These are phyloP conservation scores for Diplotaxis tenuifolia DNA, from an alignment of 345 rosid species.

Conservation along the genomic window DNA sequence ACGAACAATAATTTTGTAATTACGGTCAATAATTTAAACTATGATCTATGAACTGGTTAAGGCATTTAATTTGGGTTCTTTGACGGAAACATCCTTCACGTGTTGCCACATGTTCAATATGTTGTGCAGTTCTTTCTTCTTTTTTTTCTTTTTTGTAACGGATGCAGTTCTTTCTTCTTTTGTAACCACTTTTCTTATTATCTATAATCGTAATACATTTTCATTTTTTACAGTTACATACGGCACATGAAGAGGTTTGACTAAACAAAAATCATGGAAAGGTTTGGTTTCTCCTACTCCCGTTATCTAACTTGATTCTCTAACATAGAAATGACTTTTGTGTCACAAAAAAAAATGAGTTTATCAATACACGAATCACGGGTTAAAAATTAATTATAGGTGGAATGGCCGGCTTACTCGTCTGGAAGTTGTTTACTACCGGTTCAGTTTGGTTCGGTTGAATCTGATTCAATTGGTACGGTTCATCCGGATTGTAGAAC, in stretches of 20 bases:
- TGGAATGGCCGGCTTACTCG: background rate
- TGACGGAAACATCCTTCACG: constrained; percentile 31
- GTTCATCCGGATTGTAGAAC: background rate
- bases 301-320: background rate
- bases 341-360: no score
- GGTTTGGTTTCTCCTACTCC: background rate
- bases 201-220: background rate
- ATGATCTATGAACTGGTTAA: constrained; percentile 3
- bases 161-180: constrained; percentile 14
- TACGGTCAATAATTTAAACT: constrained; percentile 26
- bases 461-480: background rate
- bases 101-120: constrained; percentile 34
- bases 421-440: background rate
- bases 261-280: constrained; percentile 4
- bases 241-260: constrained; percentile 29
- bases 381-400: background rate
- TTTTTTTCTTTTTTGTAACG: no score
- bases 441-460: background rate
- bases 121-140: constrained; percentile 13
- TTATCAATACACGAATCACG: background rate
- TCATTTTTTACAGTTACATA: constrained; percentile 4
- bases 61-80: constrained; percentile 25
- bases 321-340: background rate
- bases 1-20: constrained; percentile 23
- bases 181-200: background rate